Base-by-base conservation (phyloP, 2,329 filamentous ascomycete genomes). In the Colletotrichum brevisporum region DNA sequence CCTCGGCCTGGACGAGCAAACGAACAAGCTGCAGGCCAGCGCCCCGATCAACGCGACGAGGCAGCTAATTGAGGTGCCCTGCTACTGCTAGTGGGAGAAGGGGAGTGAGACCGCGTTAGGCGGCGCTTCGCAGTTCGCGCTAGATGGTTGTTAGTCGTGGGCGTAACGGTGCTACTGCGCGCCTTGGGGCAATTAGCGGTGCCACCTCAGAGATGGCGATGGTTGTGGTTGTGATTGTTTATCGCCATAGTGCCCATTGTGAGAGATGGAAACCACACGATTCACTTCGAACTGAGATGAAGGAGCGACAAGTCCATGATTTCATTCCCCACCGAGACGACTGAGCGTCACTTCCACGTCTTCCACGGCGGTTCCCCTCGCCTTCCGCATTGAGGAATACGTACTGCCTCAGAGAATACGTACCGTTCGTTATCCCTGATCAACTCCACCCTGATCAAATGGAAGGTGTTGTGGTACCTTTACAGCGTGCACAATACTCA, bases 301-400 rank as follows among this genome's bases (percentile, higher is more conserved):
- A 45, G 9, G 45, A 21, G 45, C 45, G n/a, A 24, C 6, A n/a
- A 48, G 45, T 48, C 45, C 45, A 48, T 48, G 45, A 48, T 48
- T 48, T 48, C 45, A 48, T 48, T 48, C 45, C 18, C 45, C 45
- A 21, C 45, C 45, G n/a, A 48, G 45, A 4, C 16, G 15, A 48
- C 45, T 16, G 45, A 48, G 45, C 45, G 18, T 16, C n/a, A 10
- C 16, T 39, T 39, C 36, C 36, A 39, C 36, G 36, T 48, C 45
- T 48, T 66, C 63, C 39, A 61, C 56, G 27, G 48, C 54, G 10
- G 36, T 66, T 61, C 62, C 62, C 62, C 62, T 65, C 43, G 55
- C 48, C 58, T 60, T 65, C 62, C 62, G 36, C 45, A 53, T 65
- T n/a, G 24, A 45, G 55, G 15, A 27, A 8, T 39, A 48, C 26